Conservation (phyloP, 441 rosid genomes). For the Corymbia citriodora region DNA sequence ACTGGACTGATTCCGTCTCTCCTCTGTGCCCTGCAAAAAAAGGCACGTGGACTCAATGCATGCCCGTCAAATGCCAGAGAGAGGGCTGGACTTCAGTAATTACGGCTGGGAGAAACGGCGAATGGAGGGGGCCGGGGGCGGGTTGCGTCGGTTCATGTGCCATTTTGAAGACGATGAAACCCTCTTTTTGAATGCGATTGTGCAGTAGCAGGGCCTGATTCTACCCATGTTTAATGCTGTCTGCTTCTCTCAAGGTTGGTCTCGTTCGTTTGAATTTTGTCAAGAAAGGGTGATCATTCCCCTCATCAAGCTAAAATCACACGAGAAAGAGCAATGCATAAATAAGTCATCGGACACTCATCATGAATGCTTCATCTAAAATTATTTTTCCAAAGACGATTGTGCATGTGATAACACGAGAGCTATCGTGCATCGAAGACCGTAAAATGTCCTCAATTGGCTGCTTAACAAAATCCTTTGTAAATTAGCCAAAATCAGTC, state of each 20-base stretch:
- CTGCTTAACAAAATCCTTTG: not conserved
- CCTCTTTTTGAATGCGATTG: not conserved
- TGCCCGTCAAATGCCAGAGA: not conserved
- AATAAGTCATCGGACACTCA: not conserved
- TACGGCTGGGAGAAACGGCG: not conserved
- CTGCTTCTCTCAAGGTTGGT: not conserved
- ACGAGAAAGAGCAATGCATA: not conserved
- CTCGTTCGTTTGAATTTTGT: not conserved
- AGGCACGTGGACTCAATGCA: not conserved
- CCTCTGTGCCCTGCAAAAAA: not conserved
- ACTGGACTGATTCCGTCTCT: not conserved
- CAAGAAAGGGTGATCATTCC: not conserved
- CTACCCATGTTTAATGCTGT: not conserved
- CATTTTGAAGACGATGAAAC: not conserved
- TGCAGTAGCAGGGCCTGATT: not conserved
- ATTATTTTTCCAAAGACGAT: not conserved
- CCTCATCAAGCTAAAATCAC: not conserved
- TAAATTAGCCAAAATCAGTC: not conserved
- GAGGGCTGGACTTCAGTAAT: not conserved
- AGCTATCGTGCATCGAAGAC: too few relatives aligned
- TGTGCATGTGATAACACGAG: not conserved
- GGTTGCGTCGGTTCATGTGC: not conserved
- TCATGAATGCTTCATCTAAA: not conserved
- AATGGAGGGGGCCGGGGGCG: not conserved
- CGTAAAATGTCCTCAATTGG: not conserved